phyloP scores from a whole-genome alignment of 495 filamentous ascomycete species.

The Gamarada debralockiae region DNA sequence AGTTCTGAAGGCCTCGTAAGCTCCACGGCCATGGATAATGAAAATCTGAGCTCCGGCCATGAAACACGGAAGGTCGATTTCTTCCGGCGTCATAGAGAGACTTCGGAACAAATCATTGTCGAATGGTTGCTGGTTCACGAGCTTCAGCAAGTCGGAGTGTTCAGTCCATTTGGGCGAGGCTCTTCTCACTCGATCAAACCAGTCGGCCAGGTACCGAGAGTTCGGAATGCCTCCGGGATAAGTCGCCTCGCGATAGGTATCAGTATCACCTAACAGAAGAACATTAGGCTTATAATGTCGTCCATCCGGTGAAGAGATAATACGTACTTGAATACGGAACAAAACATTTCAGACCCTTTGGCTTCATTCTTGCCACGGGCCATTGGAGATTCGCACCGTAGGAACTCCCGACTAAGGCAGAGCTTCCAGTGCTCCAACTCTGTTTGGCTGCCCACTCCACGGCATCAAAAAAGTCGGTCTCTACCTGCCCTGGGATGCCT shows the following conservation, averaged over 20 bases:
- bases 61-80: conserved; percentile 1
- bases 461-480: conserved; percentile 5
- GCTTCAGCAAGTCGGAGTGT: background rate
- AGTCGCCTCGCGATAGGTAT: conserved; percentile 3
- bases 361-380: background rate
- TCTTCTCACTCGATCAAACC: background rate
- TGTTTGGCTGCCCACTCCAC: conserved; percentile 13
- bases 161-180: conserved; percentile 1
- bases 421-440: conserved; percentile 9
- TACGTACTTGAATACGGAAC: conserved; percentile 3
- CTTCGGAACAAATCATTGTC: background rate
- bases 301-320: no score
- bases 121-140: background rate
- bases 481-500: conserved; percentile 1
- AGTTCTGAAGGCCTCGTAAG: conserved; percentile 1
- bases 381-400: conserved; percentile 10
- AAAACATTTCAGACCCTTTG: conserved; percentile 4
- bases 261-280: conserved; percentile 3
- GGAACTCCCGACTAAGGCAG: conserved; percentile 7
- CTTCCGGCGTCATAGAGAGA: background rate
- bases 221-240: conserved; percentile 1
- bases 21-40: conserved; percentile 6
- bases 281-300: background rate
- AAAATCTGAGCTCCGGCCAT: background rate
- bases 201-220: background rate